Evolutionary conservation across 2,329 filamentous ascomycete genomes (phyloP), one percentile per base, ranked within the genome.

Genomic region (Fusarium sp.): DNA sequence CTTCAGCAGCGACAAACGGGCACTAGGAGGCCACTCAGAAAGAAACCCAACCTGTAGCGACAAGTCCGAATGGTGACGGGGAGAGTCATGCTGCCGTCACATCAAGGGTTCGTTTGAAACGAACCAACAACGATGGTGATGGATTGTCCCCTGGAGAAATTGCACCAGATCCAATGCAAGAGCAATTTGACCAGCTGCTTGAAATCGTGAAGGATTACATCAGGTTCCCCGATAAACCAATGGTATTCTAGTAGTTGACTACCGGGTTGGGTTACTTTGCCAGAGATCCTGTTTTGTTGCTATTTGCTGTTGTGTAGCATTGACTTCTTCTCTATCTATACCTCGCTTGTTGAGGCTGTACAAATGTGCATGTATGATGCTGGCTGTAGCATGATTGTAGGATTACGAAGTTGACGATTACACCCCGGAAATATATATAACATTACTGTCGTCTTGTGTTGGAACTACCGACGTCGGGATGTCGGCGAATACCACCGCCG

Each of bases 1-100:
- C 72, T 35, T 69, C 72, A 47, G 65, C 73, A 42, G 71, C 75
- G 10, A 76, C 76, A 59, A 82, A 82, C 63, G 80, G 80, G 65
- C 76, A 77, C 61, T 80, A 78, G 75, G 69, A 73, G 61, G 55
- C 64, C 63, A 53, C 65, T 64, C 55, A 53, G 50, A 56, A 42
- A 32, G 54, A 25, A 41, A 51, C 55, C 52, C 55, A 58, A 53
- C 37, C 57, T 43, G 44, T 49, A 63, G 58, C 57, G 39, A 50
- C 31, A 29, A 36, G 41, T 49, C 41, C 36, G 35, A 36, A 38
- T 44, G 27, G 15, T 47, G 43, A 17, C 10, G 33, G 39, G 19
- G 29, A 7, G 36, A 43, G 15, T n/a, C 6, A 11, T 27, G 14
- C n/a, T 10, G 19, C 14, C 7, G 13, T 38, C 21, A 7, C 8